A percentile compares a stretch with the other conserved stretches of the same genome.
These are phyloP conservation scores for Rosa multiflora DNA, from an alignment of 306 rosid genomes.

Conservation along the genomic window DNA sequence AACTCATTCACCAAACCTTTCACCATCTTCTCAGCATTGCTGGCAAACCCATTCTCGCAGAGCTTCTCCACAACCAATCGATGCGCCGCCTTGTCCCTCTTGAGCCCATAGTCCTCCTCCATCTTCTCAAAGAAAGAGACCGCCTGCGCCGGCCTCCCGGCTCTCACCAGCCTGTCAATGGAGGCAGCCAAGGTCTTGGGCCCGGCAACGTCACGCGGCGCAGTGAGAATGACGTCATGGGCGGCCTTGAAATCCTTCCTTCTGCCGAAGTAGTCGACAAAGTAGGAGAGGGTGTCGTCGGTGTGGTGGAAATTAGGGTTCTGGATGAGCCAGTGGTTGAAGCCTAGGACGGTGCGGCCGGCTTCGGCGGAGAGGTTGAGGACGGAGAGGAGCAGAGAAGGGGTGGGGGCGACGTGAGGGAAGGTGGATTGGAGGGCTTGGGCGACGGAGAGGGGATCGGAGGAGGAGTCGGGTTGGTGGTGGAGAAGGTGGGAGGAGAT, in stretches of 20 bases:
- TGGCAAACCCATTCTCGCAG: slow-evolving; percentile 40
- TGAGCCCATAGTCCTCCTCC: slow-evolving; percentile 72
- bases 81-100: slow-evolving; percentile 55
- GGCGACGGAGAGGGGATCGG: background rate
- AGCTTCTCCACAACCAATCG: slow-evolving; percentile 57
- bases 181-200: slow-evolving; percentile 48
- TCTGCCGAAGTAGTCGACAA: slow-evolving; percentile 73
- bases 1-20: slow-evolving; percentile 65
- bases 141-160: slow-evolving; percentile 56
- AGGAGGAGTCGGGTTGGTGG: background rate
- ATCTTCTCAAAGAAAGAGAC: slow-evolving; percentile 69
- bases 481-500: slow-evolving; percentile 54
- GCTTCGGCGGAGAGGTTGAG: slow-evolving; percentile 67
- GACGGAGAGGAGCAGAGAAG: slow-evolving; percentile 40
- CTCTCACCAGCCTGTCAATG: slow-evolving; percentile 72
- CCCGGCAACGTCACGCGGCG: slow-evolving; percentile 34
- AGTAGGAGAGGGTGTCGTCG: slow-evolving; percentile 63
- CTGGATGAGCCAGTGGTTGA: slow-evolving; percentile 59
- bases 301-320: slow-evolving; percentile 55
- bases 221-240: slow-evolving; percentile 46
- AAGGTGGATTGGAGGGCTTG: slow-evolving; percentile 58
- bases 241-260: slow-evolving; percentile 83
- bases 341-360: slow-evolving; percentile 64
- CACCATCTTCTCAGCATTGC: slow-evolving; percentile 78
- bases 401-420: slow-evolving; percentile 61